phyloP scores from a whole-genome alignment of 352 stramenopile genomes.

The Globisporangium viniferum region DNA sequence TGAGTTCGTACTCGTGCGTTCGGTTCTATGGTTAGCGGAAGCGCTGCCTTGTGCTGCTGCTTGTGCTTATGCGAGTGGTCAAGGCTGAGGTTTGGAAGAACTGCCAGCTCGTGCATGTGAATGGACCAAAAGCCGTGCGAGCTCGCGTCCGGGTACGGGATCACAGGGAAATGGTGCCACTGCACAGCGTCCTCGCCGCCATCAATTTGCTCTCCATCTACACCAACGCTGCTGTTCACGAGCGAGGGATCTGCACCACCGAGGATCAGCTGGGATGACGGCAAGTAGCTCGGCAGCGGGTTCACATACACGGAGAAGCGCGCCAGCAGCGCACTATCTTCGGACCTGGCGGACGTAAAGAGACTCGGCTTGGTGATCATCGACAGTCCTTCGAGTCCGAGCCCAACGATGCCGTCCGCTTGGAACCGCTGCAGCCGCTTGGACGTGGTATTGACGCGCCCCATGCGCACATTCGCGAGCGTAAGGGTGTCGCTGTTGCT shows the following conservation, averaged over 20 bases:
- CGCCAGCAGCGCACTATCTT: constrained; percentile 24
- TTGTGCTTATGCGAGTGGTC: background rate
- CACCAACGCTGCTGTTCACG: background rate
- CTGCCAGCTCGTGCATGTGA: constrained; percentile 30
- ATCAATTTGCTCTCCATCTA: background rate
- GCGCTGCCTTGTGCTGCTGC: background rate
- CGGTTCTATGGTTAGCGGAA: background rate
- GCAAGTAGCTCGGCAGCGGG: constrained; percentile 34
- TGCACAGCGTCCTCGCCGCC: background rate
- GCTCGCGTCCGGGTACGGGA: constrained; percentile 30
- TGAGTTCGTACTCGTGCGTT: background rate
- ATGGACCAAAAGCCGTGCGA: constrained; percentile 61
- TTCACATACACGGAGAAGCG: constrained; percentile 73
- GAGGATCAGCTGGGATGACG: constrained; percentile 54
- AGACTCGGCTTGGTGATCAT: constrained; percentile 55
- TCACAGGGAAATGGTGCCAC: constrained; percentile 54
- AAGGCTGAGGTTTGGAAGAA: constrained; percentile 10
- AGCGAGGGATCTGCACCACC: constrained; percentile 48
- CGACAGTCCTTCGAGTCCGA: constrained; percentile 50
- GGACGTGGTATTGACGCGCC: constrained; percentile 41
- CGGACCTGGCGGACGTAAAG: constrained; percentile 14
- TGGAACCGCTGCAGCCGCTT: constrained; percentile 49
- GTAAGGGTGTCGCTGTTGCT: constrained; percentile 17
- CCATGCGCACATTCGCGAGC: constrained; percentile 39
- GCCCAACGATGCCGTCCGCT: constrained; percentile 62